Base-by-base conservation (phyloP, 2,329 filamentous ascomycete species). In the Shiraia bambusicola region DNA sequence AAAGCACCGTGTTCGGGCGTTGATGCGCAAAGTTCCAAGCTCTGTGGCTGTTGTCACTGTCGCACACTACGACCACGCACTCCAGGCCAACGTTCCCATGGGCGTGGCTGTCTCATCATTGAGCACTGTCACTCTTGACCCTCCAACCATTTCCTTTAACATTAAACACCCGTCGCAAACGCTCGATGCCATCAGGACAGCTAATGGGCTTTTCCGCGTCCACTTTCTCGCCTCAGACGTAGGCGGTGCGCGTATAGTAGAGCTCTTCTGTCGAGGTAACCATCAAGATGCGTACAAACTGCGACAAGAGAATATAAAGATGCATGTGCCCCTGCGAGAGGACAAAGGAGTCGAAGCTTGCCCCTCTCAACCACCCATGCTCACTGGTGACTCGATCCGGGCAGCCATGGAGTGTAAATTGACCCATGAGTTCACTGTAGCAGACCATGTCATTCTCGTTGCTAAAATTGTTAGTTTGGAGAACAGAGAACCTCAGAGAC, bases 71-170 rank as follows among this genome's bases (percentile, higher is more conserved):
- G 35, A 43, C 26, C 10, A 51, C 7, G 36, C 47, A 28, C 42
- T 40, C 14, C 13, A 49, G 2, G n/a, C 38, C 22, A 36, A 40
- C 27, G 47, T 58, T 6, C 56, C 61, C 3, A 53, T 65, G 40
- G 65, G 62, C 29, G 78, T 81, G 52, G 82, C 79, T 7, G 76
- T 84, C 24, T 84, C 81, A 3, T 83, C 80, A 1, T 77, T 84
- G 63, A 81, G 69, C 46, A 80, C 79, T 3, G 77, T 84, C 11
- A 76, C 78, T 0, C 66, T 84, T 3, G 58, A 70, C 22, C 81
- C 81, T 1, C 78, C 81, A 0, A 70, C 79, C n/a, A 70, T 84
- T 17, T 80, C 78, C 1, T 84, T 84, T 72, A 84, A 84, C 47
- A 72, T 84, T 41, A 76, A 75, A 37, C 53, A 72, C 2, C 78